A percentile compares a stretch with the other conserved stretches of the same genome.
Evolutionary conservation across 2,329 filamentous ascomycete species (phyloP).

Genomic region (Massarina eburnea): DNA sequence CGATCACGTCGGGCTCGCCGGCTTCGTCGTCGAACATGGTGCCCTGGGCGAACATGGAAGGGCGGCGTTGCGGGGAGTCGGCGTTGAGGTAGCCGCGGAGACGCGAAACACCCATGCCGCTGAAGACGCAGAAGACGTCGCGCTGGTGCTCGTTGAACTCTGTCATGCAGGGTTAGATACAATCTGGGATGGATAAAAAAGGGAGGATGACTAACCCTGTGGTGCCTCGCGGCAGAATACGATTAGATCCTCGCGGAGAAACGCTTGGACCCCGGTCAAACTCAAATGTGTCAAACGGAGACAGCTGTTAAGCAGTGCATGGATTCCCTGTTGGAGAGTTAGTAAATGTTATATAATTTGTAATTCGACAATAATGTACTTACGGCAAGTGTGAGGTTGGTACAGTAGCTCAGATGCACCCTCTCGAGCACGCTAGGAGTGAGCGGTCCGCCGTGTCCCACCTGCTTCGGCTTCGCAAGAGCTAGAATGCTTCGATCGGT

Average conservation of each 20-base stretch:
- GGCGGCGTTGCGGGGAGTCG: conserved; percentile 23
- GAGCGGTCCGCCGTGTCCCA: conserved; percentile 56
- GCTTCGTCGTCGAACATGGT: conserved; percentile 30
- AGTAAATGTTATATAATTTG: conserved; percentile 5
- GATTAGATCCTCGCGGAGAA: conserved; percentile 81
- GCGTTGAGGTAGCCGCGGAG: conserved; percentile 78
- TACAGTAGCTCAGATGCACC: conserved; percentile 95
- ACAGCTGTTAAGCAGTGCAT: conserved; percentile 85
- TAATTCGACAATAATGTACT: conserved; percentile 36
- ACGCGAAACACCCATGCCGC: conserved; percentile 75
- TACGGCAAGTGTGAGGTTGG: conserved; percentile 79
- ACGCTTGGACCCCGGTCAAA: conserved; percentile 89
- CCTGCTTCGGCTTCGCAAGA: conserved; percentile 68
- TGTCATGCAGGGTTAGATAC: conserved; percentile 29
- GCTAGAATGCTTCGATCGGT: conserved; percentile 88
- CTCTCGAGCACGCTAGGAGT: conserved; percentile 75
- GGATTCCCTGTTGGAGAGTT: conserved; percentile 69
- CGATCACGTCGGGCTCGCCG: conserved; percentile 37
- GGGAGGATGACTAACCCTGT: conserved; percentile 53
- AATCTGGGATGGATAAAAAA: too few relatives aligned
- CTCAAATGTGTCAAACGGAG: conserved; percentile 91
- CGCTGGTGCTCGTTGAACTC: conserved; percentile 97
- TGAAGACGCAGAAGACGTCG: conserved; percentile 97
- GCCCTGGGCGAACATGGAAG: conserved; percentile 30
- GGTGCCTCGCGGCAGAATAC: conserved; percentile 86